phyloP scores from a whole-genome alignment of 352 stramenopile genomes.

The Pythium myriotylum region DNA sequence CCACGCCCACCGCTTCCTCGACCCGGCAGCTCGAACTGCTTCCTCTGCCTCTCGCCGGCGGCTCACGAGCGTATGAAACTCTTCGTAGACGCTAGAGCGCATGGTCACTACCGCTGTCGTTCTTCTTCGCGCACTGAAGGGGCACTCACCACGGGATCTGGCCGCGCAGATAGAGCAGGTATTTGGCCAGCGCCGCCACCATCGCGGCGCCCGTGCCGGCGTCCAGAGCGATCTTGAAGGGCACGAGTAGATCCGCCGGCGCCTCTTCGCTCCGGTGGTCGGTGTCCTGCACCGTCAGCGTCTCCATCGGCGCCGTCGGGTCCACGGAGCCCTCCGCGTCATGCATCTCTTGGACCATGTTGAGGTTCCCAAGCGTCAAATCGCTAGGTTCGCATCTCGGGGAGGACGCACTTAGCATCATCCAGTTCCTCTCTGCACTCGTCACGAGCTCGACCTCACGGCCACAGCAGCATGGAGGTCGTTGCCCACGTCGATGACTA shows the following conservation, averaged over 20 bases:
- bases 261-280: background rate
- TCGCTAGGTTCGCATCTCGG: too few relatives aligned
- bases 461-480: constrained; percentile 69
- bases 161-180: constrained; percentile 64
- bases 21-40: constrained; percentile 2
- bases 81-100: constrained; percentile 48
- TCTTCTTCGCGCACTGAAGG: too few relatives aligned
- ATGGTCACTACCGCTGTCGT: background rate
- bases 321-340: background rate
- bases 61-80: constrained; percentile 36
- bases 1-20: constrained; percentile 12
- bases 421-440: background rate
- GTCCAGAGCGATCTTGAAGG: constrained; percentile 52
- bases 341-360: constrained; percentile 5
- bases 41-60: constrained; percentile 28
- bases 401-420: background rate
- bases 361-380: background rate
- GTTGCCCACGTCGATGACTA: constrained; percentile 82
- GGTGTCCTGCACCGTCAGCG: background rate
- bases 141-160: constrained; percentile 60
- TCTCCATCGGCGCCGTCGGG: constrained; percentile 7
- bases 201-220: constrained; percentile 44
- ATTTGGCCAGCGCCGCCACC: constrained; percentile 42
- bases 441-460: too few relatives aligned
- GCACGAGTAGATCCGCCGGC: constrained; percentile 28